Base-by-base conservation (phyloP, 768 basidiomycete genomes). In the Rhodosporidiobolus odoratus region DNA sequence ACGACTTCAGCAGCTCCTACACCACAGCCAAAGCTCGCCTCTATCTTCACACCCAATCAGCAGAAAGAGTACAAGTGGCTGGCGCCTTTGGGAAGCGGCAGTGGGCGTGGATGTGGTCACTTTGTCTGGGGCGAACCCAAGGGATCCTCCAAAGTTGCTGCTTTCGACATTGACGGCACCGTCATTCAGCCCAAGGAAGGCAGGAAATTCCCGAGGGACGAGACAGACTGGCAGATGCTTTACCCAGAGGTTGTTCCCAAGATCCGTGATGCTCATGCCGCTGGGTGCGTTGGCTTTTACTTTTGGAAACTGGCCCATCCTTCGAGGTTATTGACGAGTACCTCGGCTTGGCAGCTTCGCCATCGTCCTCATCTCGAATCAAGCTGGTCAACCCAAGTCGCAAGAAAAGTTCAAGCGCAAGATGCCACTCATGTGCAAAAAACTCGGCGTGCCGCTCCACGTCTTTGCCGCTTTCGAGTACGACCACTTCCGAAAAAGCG, bases 311-410 rank as follows among this genome's bases (percentile, higher is more conserved):
- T 40, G n/a, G 23, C 17, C 25, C 13, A 27, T 30, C 23, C 25
- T 10, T 15, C 56, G n/a, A n/a, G n/a, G n/a, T n/a, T n/a, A n/a
- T n/a, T n/a, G n/a, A n/a, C 17, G n/a, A 41, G n/a, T 8, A 15
- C 59, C 62, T 19, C 35, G 13, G 37, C 17, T 27, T 21, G 41
- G 7, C 62, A 91, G 90, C 23, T 89, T 84, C 77, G 80, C 88
- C 2, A 81, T 92, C 57, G 85, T 94, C 32, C 80, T 95, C 32
- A 80, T 96, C 32, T 89, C 91, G 0, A 96, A 96, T 77, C 94
- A 97, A 77, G 92, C 89, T 13, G 92, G 92, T 0, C 86, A 84
- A 3, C 85, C 83, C 9, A 79, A 78, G 10, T 80, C 8, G 23
- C 37, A 37, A 40, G 25, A 48, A 4, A 43, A 32, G 37, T 71